A percentile compares a stretch with the other conserved stretches of the same genome.
Evolutionary conservation across 2,329 filamentous ascomycete species (phyloP).

Genomic region (Trichoderma brevicompactum): DNA sequence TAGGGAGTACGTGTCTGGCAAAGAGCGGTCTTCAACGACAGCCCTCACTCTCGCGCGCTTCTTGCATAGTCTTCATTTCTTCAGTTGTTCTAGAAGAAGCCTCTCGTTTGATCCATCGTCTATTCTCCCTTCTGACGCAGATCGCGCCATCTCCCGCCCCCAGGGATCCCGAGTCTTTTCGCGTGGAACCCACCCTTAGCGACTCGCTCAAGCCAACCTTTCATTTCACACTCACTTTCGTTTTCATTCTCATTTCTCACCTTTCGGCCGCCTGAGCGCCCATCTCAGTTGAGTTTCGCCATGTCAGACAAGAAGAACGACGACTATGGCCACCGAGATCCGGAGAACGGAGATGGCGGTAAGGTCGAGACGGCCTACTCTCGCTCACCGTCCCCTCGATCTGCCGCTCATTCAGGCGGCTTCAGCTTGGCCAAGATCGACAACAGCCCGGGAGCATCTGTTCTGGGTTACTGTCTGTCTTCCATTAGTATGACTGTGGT

Average conservation of each 20-base stretch:
- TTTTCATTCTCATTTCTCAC: neutral
- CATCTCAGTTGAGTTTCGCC: conserved; percentile 13
- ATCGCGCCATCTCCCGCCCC: conserved; percentile 16
- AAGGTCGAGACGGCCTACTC: conserved; percentile 49
- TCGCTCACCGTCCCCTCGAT: conserved; percentile 31
- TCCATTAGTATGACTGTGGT: conserved; percentile 99
- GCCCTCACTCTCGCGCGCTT: conserved; percentile 14
- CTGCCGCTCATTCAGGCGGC: conserved; percentile 27
- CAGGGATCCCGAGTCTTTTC: conserved; percentile 2
- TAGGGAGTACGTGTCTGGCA: conserved; percentile 27
- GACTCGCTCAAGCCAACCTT: conserved; percentile 11
- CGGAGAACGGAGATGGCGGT: conserved; percentile 58
- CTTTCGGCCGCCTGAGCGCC: neutral
- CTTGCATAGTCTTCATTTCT: conserved; percentile 27
- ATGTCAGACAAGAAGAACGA: conserved; percentile 93
- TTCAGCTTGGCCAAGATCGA: conserved; percentile 57
- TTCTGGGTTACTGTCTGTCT: conserved; percentile 88
- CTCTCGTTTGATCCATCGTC: conserved; percentile 25
- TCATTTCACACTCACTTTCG: conserved; percentile 9
- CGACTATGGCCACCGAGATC: conserved; percentile 74
- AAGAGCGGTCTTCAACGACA: conserved; percentile 27
- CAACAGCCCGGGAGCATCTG: conserved; percentile 78
- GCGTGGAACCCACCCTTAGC: conserved; percentile 23
- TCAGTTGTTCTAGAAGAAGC: conserved; percentile 25
- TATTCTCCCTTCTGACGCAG: conserved; percentile 8